These are phyloP conservation scores for Neonectria magnoliae DNA, from an alignment of 2,329 filamentous ascomycete species.

Conservation along the genomic window DNA sequence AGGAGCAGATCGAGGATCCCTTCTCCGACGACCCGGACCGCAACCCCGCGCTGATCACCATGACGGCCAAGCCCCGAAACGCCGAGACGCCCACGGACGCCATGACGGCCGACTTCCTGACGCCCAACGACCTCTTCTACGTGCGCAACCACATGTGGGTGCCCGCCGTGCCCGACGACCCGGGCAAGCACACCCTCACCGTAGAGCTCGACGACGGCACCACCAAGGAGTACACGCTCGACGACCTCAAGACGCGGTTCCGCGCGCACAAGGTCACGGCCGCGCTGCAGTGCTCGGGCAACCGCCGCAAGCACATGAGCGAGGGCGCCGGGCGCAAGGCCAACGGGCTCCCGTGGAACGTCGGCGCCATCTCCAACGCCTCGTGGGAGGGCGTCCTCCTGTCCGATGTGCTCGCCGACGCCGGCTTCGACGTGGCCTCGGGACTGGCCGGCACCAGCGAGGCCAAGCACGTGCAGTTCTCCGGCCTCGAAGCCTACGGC, in stretches of 20 bases:
- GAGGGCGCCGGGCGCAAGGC: slow-evolving; percentile 54
- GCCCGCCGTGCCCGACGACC: slow-evolving; percentile 54
- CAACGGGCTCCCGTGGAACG: slow-evolving; percentile 68
- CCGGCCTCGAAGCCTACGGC: slow-evolving; percentile 68
- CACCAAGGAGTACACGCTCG: slow-evolving; percentile 61
- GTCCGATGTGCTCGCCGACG: slow-evolving; percentile 65
- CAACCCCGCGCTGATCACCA: slow-evolving; percentile 60
- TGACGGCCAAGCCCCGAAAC: slow-evolving; percentile 67
- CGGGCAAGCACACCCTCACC: slow-evolving; percentile 57
- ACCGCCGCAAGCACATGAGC: slow-evolving; percentile 69
- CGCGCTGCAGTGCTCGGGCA: slow-evolving; percentile 69
- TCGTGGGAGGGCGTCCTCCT: slow-evolving; percentile 67
- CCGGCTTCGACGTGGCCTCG: slow-evolving; percentile 58
- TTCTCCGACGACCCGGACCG: slow-evolving; percentile 64
- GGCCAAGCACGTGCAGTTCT: slow-evolving; percentile 65
- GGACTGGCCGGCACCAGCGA: slow-evolving; percentile 50
- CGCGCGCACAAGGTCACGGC: slow-evolving; percentile 62
- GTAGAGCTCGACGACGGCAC: slow-evolving; percentile 67
- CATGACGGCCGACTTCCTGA: slow-evolving; percentile 62
- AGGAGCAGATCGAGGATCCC: slow-evolving; percentile 68
- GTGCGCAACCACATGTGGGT: slow-evolving; percentile 74
- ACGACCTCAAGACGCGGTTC: slow-evolving; percentile 64
- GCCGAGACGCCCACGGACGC: slow-evolving; percentile 65
- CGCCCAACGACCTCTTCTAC: slow-evolving; percentile 66
- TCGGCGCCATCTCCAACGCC: slow-evolving; percentile 69